These are phyloP conservation scores for Pholiota conissans DNA, from an alignment of 768 basidiomycete species.

Conservation along the genomic window DNA sequence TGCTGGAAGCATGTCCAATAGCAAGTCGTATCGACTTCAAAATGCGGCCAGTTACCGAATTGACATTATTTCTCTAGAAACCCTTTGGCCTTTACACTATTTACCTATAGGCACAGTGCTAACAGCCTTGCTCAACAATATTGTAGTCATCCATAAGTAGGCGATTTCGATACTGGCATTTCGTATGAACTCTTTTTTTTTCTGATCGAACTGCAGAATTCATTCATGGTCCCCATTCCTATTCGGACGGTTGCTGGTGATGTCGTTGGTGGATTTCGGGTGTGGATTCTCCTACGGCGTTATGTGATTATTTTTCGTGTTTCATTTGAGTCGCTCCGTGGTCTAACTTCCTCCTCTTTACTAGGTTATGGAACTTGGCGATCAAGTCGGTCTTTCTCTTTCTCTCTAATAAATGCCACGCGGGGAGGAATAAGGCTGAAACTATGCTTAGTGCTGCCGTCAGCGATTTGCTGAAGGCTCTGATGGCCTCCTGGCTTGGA, in stretches of 20 bases:
- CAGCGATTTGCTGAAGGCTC: not conserved
- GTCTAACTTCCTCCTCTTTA: not conserved
- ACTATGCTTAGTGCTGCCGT: not conserved
- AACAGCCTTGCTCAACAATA: not conserved
- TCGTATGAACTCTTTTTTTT: not conserved
- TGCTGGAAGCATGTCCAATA: too few relatives aligned
- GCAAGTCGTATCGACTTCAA: too few relatives aligned
- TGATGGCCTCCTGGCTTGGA: not conserved
- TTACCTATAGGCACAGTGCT: not conserved
- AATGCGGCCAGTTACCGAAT: too few relatives aligned
- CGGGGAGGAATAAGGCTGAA: too few relatives aligned
- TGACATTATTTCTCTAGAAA: not conserved
- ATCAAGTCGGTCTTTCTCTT: not conserved
- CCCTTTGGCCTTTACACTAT: not conserved
- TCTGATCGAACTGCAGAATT: not conserved
- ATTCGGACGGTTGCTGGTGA: not conserved
- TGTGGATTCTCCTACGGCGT: not conserved
- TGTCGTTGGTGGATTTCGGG: not conserved
- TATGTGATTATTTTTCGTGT: not conserved
- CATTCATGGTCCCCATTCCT: not conserved
- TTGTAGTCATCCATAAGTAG: not conserved
- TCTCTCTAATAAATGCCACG: too few relatives aligned
- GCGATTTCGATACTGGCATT: not conserved
- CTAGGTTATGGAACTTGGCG: not conserved
- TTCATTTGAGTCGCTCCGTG: not conserved